Evolutionary conservation across 805 yeast species (phyloP).

Genomic region (Ogataea haglerorum): DNA sequence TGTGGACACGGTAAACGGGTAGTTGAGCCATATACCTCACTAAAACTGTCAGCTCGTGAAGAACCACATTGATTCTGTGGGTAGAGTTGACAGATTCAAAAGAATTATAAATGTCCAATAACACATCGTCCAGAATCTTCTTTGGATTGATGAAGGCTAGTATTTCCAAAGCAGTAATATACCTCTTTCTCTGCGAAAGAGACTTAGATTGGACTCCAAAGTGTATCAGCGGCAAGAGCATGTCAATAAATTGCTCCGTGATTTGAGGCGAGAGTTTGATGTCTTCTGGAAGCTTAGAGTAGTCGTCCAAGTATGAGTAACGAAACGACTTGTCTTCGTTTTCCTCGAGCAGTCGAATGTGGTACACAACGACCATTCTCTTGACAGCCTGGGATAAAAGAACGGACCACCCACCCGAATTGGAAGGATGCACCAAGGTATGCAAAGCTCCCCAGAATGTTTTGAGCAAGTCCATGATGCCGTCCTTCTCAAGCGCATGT

Average conservation of each 20-base stretch:
- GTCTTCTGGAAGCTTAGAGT: constrained; percentile 23
- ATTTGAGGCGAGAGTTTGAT: constrained; percentile 25
- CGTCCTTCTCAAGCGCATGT: constrained; percentile 36
- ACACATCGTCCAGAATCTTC: constrained; percentile 47
- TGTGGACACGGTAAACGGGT: constrained; percentile 69
- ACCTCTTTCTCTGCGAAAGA: constrained; percentile 49
- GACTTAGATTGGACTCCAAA: constrained; percentile 80
- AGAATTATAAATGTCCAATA: constrained; percentile 76
- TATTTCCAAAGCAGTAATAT: constrained; percentile 57
- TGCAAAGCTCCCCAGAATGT: constrained; percentile 64
- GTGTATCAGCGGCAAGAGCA: constrained; percentile 53
- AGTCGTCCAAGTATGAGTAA: constrained; percentile 20
- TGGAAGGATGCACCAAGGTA: constrained; percentile 90
- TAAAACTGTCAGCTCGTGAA: constrained; percentile 62
- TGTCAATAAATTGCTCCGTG: constrained; percentile 24
- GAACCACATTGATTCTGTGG: constrained; percentile 73
- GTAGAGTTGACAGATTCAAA: constrained; percentile 64
- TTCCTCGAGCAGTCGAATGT: constrained; percentile 54
- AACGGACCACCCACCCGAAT: constrained; percentile 83
- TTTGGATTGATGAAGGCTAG: constrained; percentile 62
- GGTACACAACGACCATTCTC: constrained; percentile 56
- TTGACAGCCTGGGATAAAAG: constrained; percentile 64
- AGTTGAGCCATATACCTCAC: constrained; percentile 63
- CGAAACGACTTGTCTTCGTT: constrained; percentile 32
- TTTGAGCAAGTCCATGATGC: constrained; percentile 50